Base-by-base conservation (phyloP, 306 rosid genomes). In the Cotoneaster glaucophyllus region DNA sequence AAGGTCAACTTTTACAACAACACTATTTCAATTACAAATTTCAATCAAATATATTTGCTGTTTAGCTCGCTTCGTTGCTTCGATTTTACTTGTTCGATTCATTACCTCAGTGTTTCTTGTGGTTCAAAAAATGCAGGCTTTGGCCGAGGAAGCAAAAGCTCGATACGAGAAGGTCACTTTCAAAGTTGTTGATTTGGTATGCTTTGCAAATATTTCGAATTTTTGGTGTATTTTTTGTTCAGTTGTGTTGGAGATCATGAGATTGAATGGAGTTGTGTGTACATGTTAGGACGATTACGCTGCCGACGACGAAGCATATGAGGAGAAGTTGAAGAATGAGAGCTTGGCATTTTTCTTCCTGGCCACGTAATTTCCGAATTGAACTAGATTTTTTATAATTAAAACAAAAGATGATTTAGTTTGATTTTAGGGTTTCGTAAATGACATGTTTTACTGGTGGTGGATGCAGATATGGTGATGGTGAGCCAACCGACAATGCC, bases 401-500 rank as follows among this genome's bases (percentile, higher is more conserved):
- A 22, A 25, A 59, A 25, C 25, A 13, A 28, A 26, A 57, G 2
- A 7, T 43, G 6, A 64, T 41, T 50, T 26, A 31, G 17, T 61
- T 26, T 61, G 15, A 12, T 61, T 61, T 62, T 52, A 68, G 37
- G 64, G 64, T 28, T 57, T 77, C 11, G 31, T 70, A 69, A 64
- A 74, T 28, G 14, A 19, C 8, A 44, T 44, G 75, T 67, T 79
- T 57, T 64, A 48, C 74, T 73, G 81, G 71, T 45, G 76, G 44
- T 77, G 58, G 58, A 44, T 86, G 80, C 85, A 96, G 99, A 87
- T 96, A 96, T 80, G 99, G 99, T 76, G 99, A 96, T 80, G 99
- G 99, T 19, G 99, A 96, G 83, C 99, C 99, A 63, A 96, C 99
- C 0, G 99, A 96, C 75, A 96, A 96, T 74, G 98, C 99, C 3